Conservation (phyloP, 192 early-diverging fungal species). For the Chytriomyces hyalinus region DNA sequence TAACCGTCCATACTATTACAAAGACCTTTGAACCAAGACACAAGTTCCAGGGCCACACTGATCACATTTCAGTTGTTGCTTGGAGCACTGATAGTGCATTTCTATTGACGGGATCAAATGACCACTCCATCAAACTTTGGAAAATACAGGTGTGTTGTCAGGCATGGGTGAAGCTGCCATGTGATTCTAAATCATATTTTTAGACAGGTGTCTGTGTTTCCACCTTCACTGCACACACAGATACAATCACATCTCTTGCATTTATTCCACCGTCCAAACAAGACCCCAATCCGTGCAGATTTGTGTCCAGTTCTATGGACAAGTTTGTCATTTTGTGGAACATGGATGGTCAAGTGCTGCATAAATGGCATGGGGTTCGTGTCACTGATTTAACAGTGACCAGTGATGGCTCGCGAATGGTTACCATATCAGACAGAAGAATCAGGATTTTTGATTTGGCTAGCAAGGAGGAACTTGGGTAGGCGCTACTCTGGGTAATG, state of each 20-base stretch:
- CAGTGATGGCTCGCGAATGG: slow-evolving; percentile 61
- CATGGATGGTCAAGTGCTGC: slow-evolving; percentile 62
- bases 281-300: slow-evolving; percentile 71
- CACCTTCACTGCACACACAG: slow-evolving; percentile 72
- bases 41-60: slow-evolving; percentile 64
- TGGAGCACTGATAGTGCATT: slow-evolving; percentile 88
- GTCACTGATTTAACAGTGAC: slow-evolving; percentile 69
- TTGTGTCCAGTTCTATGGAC: slow-evolving; percentile 87
- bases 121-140: slow-evolving; percentile 84
- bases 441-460: slow-evolving; percentile 70
- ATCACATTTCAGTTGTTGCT: slow-evolving; percentile 79
- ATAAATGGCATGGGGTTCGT: slow-evolving; percentile 65
- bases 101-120: slow-evolving; percentile 81
- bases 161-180: background rate
- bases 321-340: slow-evolving; percentile 76
- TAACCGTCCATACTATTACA: background rate
- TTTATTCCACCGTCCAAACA: slow-evolving; percentile 63
- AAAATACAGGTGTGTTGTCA: slow-evolving; percentile 55
- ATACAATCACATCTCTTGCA: slow-evolving; percentile 79
- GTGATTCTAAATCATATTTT: background rate
- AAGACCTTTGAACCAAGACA: slow-evolving; percentile 65
- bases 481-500: background rate
- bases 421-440: slow-evolving; percentile 71
- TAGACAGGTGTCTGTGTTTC: slow-evolving; percentile 65
- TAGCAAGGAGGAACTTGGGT: slow-evolving; percentile 51